Evolutionary conservation across 2,329 filamentous ascomycete genomes (phyloP).

Genomic region (Diplodia sapinea): DNA sequence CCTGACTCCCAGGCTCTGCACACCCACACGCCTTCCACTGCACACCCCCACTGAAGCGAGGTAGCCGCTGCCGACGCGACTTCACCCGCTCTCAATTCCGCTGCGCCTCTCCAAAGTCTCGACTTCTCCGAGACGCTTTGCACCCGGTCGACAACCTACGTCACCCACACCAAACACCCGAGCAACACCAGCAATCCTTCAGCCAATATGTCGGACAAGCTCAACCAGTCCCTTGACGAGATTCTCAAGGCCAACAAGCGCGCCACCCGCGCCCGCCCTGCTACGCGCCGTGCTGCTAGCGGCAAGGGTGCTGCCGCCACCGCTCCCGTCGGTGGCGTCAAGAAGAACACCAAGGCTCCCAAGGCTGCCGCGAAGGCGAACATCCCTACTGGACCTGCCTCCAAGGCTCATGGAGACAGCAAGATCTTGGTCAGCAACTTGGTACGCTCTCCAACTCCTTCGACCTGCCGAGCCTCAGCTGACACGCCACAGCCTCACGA

Average conservation of each 20-base stretch:
- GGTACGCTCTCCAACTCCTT: conserved; percentile 63
- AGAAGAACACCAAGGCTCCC: conserved; percentile 71
- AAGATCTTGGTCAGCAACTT: conserved; percentile 99
- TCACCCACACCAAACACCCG: conserved; percentile 31
- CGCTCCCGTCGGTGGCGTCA: conserved; percentile 82
- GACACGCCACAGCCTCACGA: conserved; percentile 78
- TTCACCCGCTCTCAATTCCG: neutral
- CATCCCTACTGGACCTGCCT: conserved; percentile 67
- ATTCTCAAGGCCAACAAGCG: conserved; percentile 80
- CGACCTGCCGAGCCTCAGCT: conserved; percentile 45
- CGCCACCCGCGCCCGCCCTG: conserved; percentile 57
- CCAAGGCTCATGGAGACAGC: conserved; percentile 70
- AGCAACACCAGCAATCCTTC: conserved; percentile 2
- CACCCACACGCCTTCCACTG: conserved; percentile 9
- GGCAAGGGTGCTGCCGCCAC: conserved; percentile 62
- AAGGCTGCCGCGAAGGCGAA: conserved; percentile 65
- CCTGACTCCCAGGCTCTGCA: conserved; percentile 19
- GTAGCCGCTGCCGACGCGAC: conserved; percentile 21
- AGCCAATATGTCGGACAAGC: conserved; percentile 77
- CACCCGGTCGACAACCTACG: conserved; percentile 12
- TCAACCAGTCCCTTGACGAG: conserved; percentile 96
- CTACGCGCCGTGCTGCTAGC: conserved; percentile 53
- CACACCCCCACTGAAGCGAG: conserved; percentile 10
- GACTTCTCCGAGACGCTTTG: conserved; percentile 5
- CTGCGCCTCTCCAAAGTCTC: conserved; percentile 16